Percentiles rank a stretch among this genome's conserved stretches.
Conservation (phyloP, 257 asterid genomes). For the Solanum pinnatisectum region DNA sequence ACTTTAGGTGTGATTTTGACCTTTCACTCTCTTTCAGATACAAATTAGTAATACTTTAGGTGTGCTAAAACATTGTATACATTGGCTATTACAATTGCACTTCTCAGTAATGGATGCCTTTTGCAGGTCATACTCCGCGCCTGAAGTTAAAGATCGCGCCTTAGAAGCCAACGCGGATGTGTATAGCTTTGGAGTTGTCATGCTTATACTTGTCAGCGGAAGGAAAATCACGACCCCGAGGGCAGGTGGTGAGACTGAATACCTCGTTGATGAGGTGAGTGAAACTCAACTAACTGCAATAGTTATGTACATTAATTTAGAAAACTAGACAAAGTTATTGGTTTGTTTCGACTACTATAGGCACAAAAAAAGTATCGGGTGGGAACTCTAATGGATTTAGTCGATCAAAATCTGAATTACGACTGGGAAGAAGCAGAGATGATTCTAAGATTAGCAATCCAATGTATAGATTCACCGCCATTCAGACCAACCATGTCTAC, state of each 20-base stretch:
- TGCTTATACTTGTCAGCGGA: not conserved
- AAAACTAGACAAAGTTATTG: not conserved
- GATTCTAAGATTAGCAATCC: not conserved
- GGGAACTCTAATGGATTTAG: not conserved
- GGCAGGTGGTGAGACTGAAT: not conserved
- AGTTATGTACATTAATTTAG: not conserved
- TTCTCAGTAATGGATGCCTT: not conserved
- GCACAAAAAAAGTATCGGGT: not conserved
- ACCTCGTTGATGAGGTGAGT: not conserved
- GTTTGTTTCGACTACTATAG: not conserved
- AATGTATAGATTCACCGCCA: not conserved
- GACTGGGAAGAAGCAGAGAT: not conserved
- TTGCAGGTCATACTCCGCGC: not conserved
- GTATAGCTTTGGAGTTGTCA: constrained; percentile 1
- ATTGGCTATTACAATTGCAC: not conserved
- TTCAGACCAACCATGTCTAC: not conserved
- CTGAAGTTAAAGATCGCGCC: not conserved
- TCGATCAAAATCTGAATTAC: not conserved
- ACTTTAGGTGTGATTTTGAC: not conserved
- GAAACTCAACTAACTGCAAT: not conserved
- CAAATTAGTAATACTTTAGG: not conserved
- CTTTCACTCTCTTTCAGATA: not conserved
- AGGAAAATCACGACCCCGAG: not conserved
- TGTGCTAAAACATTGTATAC: not conserved
- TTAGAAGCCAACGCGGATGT: not conserved